Base-by-base conservation (phyloP, 225 moss, liverwort and hornwort species). In the Marchantia paleacea region DNA sequence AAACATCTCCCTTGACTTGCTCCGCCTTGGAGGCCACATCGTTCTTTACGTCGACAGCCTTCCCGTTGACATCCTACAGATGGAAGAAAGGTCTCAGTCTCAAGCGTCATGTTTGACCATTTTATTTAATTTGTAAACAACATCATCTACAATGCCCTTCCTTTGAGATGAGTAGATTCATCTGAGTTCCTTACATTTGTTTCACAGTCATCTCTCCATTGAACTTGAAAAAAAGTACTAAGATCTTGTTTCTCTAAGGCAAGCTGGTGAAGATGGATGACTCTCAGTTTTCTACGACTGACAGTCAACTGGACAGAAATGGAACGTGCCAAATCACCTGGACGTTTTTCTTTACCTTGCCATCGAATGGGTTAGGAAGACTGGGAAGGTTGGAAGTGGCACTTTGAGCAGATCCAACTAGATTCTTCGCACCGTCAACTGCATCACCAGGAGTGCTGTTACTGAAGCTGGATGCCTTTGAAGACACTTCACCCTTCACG, bases 1-100 rank as follows among this genome's bases (percentile, higher is more conserved):
- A 54, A 5, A 75, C 55, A 55, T 75, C 54, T 26, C 55, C 14
- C 28, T 55, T 75, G 19, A 75, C 75, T 55, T 25, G 20, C 7
- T 75, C 75, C 28, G 30, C 75, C 9, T 53, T 55, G 20, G 75
- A 75, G 50, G 75, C 55, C 55, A 75, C 75, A 24, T 55, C 52
- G 55, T 55, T 55, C 25, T 54, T 55, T 2, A 29, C 55, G 7
- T 75, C 29, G 26, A 14, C 15, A 6, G 55, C 54, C 13, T 52
- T 55, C 12, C 55, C 55, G 53, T 75, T 39, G 0, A 62, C 16
- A 30, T n/a, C 64, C 64, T 64, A 12, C 28, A 12, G 55, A 52
- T 3, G 9, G 10, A 69, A 47, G 69, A 69, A 16, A 6, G 48
- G 13, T 31, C 39, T 64, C 15, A 20, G 60, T 60, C 20, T 6